phyloP scores from a whole-genome alignment of 2,329 filamentous ascomycete genomes.

The Coniochaeta sp. region DNA sequence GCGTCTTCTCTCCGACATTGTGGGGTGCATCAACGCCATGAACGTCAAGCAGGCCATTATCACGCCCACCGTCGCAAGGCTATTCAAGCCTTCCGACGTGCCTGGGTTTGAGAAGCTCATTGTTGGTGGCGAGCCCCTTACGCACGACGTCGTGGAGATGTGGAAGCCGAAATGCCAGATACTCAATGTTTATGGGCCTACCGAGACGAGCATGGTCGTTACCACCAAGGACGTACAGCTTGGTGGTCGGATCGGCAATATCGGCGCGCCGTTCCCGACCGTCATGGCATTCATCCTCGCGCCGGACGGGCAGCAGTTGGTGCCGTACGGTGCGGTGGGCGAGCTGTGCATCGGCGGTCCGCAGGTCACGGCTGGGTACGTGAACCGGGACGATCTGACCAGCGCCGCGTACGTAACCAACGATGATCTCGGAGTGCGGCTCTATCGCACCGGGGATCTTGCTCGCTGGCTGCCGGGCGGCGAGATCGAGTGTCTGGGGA shows the following conservation, averaged over 20 bases:
- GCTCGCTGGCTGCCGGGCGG: constrained; percentile 4
- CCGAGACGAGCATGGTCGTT: constrained; percentile 24
- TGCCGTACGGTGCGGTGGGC: constrained; percentile 4
- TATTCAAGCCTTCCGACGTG: constrained; percentile 6
- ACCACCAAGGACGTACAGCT: neutral
- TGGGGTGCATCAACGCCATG: constrained; percentile 3
- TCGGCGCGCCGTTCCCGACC: neutral
- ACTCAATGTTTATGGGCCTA: constrained; percentile 41
- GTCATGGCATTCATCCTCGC: neutral
- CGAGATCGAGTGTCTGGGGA: constrained; percentile 2
- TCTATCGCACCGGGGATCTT: constrained; percentile 7
- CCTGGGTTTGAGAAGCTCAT: constrained; percentile 5
- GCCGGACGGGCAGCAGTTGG: neutral
- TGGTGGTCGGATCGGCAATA: neutral
- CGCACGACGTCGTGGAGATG: constrained; percentile 34
- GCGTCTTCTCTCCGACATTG: constrained; percentile 3
- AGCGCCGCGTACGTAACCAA: neutral
- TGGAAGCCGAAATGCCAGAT: constrained; percentile 37
- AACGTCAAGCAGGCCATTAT: neutral
- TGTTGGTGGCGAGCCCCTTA: constrained; percentile 43
- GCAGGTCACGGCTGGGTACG: constrained; percentile 1
- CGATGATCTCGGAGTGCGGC: neutral
- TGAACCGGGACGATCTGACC: constrained; percentile 2
- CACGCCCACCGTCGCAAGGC: neutral
- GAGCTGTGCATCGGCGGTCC: constrained; percentile 4